Conservation (phyloP, 805 yeast species). For the Wickerhamomyces subpelliculosus region DNA sequence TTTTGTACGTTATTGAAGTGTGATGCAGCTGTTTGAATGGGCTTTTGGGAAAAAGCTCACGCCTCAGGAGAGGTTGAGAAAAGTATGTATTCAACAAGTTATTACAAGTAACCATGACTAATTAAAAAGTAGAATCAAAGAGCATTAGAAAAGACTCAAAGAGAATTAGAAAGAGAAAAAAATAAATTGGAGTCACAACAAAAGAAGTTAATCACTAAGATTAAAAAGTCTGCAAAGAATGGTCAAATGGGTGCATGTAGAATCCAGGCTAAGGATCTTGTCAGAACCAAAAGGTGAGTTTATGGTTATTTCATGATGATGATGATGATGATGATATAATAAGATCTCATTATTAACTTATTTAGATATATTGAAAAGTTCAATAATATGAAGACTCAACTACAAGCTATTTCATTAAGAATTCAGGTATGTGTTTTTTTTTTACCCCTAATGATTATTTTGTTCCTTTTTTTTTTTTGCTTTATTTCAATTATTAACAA, state of each 20-base stretch:
- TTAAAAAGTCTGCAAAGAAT: slow-evolving; percentile 84
- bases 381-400: slow-evolving; percentile 85
- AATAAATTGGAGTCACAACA: slow-evolving; percentile 85
- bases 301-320: too few species aligned
- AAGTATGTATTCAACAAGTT: slow-evolving; percentile 28
- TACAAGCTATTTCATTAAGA: slow-evolving; percentile 89
- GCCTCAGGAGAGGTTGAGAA: slow-evolving; percentile 91
- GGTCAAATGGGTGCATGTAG: slow-evolving; percentile 88
- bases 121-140: slow-evolving; percentile 62
- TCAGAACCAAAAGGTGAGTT: slow-evolving; percentile 58
- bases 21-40: slow-evolving; percentile 79
- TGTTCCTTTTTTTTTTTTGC: too few species aligned
- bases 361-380: slow-evolving; percentile 66
- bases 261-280: slow-evolving; percentile 92
- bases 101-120: too few species aligned
- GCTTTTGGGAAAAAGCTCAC: slow-evolving; percentile 89
- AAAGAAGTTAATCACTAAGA: slow-evolving; percentile 76
- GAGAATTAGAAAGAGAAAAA: slow-evolving; percentile 88
- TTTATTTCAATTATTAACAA: too few species aligned
- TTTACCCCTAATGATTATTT: too few species aligned
- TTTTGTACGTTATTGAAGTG: neutral
- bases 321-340: too few species aligned
- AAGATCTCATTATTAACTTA: too few species aligned
- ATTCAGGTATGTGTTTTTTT: slow-evolving; percentile 42
- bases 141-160: slow-evolving; percentile 87